Base-by-base conservation (phyloP, 768 basidiomycete genomes). In the Amanita exitialis region DNA sequence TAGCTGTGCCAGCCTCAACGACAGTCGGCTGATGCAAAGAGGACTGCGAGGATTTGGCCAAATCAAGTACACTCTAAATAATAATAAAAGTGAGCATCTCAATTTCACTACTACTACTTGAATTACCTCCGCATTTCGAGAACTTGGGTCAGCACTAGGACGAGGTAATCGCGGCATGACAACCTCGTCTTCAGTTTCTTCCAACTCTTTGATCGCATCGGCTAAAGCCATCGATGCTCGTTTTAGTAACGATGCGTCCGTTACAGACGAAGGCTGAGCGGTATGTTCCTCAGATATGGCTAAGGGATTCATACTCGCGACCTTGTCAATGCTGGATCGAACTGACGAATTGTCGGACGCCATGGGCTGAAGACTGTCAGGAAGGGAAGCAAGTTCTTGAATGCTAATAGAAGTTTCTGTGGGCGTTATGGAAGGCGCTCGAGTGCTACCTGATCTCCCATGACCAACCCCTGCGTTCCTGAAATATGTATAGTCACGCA, bases 181-280 rank as follows among this genome's bases (percentile, higher is more conserved):
- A 54, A 89, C 82, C 64, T 88, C 82, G 63, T 90, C 86, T 55
- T 86, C 86, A 0, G 71, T 72, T 56, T 79, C 85, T 61, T 89
- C 86, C 43, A 90, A 76, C 62, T 89, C 85, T 59, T 79, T 77
- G 51, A 92, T 86, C 9, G 76, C 90, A 53, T 80, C 74, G 56
- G 86, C 83, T 32, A 92, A 63, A 0, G 89, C 87, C 62, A 85
- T 59, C 30, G 90, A 90, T 16, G 81, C 83, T 51, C 83, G 77
- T 57, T 72, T 77, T 48, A 88, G 58, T 16, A 70, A 62, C 60
- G 69, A 69, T 52, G 71, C 67, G 54, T 78, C 70, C 54, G 70
- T 67, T 52, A 66, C 66, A 38, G 71, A 69, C 20, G 69, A 54
- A 47, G 57, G 57, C 44, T 46, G 67, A n/a, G n/a, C n/a, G 44